Percentiles rank a stretch among this genome's conserved stretches.
These are phyloP conservation scores for Inosperma sp. DNA, from an alignment of 768 basidiomycete species.

Conservation along the genomic window DNA sequence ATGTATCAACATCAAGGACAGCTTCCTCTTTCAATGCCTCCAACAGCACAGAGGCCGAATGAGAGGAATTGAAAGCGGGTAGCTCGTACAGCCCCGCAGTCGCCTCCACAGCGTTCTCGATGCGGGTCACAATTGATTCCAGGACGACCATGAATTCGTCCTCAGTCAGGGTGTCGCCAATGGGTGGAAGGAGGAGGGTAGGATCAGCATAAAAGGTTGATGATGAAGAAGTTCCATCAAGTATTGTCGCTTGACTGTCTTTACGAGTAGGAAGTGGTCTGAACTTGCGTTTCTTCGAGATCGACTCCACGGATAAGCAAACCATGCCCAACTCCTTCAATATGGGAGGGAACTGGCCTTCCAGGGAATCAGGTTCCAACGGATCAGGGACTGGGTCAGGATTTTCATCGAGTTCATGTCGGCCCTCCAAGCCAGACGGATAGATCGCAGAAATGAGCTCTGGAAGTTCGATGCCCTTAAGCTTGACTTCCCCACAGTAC, in stretches of 20 bases:
- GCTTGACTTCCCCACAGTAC: conserved; percentile 82
- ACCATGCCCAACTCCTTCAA: conserved; percentile 69
- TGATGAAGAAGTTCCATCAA: conserved; percentile 27
- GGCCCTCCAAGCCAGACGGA: conserved; percentile 65
- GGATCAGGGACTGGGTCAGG: conserved; percentile 22
- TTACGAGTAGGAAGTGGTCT: conserved; percentile 42
- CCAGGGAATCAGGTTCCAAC: conserved; percentile 38
- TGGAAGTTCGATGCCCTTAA: conserved; percentile 92
- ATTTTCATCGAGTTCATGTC: conserved; percentile 53
- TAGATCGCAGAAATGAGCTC: conserved; percentile 85
- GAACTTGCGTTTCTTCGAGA: conserved; percentile 61
- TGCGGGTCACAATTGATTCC: conserved; percentile 68
- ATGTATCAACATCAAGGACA: conserved; percentile 45
- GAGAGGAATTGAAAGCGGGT: conserved; percentile 10
- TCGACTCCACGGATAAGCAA: conserved; percentile 75
- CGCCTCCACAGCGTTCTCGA: conserved; percentile 63
- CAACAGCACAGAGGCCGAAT: conserved; percentile 30
- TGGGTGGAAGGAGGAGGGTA: conserved; percentile 58
- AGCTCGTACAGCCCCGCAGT: conserved; percentile 27
- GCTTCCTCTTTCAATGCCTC: conserved; percentile 33
- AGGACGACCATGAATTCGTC: conserved; percentile 69
- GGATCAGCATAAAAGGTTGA: conserved; percentile 54
- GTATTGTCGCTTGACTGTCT: conserved; percentile 36
- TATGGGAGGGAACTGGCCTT: conserved; percentile 65
- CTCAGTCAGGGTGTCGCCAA: conserved; percentile 68